phyloP scores from a whole-genome alignment of 768 basidiomycete species.

The Pulveroboletus sp. region DNA sequence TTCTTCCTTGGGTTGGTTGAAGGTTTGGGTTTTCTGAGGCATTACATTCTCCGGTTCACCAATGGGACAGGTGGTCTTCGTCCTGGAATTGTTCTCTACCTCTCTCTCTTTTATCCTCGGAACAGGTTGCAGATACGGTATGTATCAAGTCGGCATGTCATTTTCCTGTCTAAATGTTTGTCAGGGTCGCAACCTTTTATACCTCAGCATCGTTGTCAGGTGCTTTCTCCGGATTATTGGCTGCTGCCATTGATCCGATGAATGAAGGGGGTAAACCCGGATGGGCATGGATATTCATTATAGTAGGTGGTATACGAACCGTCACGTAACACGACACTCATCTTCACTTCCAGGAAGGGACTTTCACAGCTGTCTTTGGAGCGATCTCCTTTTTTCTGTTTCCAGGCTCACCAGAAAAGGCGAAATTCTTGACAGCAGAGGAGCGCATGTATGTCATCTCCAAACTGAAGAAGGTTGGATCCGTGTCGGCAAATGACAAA shows the following conservation, averaged over 20 bases:
- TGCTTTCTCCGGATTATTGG: constrained; percentile 62
- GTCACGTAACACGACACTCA: not conserved
- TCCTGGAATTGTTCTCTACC: constrained; percentile 54
- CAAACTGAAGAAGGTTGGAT: constrained; percentile 17
- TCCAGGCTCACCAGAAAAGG: constrained; percentile 40
- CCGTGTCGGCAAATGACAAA: constrained; percentile 39
- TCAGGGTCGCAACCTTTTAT: constrained; percentile 40
- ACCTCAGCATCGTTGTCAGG: constrained; percentile 50
- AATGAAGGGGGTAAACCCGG: constrained; percentile 45
- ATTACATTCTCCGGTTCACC: constrained; percentile 1
- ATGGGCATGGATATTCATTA: constrained; percentile 61
- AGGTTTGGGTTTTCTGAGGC: constrained; percentile 36
- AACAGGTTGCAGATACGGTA: constrained; percentile 24
- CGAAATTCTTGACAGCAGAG: constrained; percentile 46
- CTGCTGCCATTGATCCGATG: constrained; percentile 51
- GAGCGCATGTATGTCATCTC: constrained; percentile 47
- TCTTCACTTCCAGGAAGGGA: constrained; percentile 41
- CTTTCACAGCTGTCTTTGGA: constrained; percentile 60
- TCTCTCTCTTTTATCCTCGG: constrained; percentile 46
- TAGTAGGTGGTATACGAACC: constrained; percentile 28
- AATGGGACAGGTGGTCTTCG: constrained; percentile 46
- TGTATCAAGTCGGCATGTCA: not conserved
- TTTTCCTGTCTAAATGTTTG: too few species aligned
- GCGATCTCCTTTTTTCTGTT: constrained; percentile 46
- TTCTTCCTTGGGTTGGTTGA: constrained; percentile 53